phyloP scores from a whole-genome alignment of 179 eudicot species.

The Corrigiola litoralis region DNA sequence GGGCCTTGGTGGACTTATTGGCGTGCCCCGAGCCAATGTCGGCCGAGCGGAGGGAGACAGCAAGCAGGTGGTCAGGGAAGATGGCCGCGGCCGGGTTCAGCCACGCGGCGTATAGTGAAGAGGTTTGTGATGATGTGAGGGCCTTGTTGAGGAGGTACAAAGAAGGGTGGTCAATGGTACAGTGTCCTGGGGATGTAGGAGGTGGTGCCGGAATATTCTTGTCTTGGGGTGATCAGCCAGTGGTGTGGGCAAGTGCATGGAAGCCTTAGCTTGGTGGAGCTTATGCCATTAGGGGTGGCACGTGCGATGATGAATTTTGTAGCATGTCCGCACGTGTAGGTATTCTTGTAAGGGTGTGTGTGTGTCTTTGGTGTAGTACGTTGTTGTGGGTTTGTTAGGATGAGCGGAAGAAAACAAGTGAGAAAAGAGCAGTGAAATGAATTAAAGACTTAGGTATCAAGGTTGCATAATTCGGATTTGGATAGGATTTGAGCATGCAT shows the following conservation, averaged over 20 bases:
- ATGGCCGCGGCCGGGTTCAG: conserved; percentile 47
- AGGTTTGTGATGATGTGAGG: conserved; percentile 81
- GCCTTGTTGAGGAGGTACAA: conserved; percentile 84
- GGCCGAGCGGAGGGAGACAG: conserved; percentile 70
- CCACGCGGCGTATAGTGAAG: conserved; percentile 58
- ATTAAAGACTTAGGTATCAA: not conserved
- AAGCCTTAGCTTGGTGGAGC: conserved; percentile 33
- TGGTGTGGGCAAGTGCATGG: conserved; percentile 99
- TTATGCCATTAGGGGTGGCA: conserved; percentile 3
- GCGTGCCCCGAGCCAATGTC: conserved; percentile 62
- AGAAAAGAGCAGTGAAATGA: not conserved
- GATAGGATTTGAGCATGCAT: conserved; percentile 10
- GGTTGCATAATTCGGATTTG: conserved; percentile 7
- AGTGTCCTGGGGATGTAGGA: conserved; percentile 17
- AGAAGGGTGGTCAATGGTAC: conserved; percentile 86
- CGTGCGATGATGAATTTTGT: conserved; percentile 20
- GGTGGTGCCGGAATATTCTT: conserved; percentile 65
- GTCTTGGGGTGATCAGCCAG: conserved; percentile 86
- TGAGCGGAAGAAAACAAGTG: not conserved
- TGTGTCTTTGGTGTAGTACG: not conserved
- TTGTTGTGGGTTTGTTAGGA: not conserved
- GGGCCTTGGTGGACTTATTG: conserved; percentile 64
- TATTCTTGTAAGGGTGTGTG: not conserved
- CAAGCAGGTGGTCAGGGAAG: conserved; percentile 56
- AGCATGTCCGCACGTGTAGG: conserved; percentile 16